Base-by-base conservation (phyloP, 2,329 filamentous ascomycete species). In the Nakataea oryzae region DNA sequence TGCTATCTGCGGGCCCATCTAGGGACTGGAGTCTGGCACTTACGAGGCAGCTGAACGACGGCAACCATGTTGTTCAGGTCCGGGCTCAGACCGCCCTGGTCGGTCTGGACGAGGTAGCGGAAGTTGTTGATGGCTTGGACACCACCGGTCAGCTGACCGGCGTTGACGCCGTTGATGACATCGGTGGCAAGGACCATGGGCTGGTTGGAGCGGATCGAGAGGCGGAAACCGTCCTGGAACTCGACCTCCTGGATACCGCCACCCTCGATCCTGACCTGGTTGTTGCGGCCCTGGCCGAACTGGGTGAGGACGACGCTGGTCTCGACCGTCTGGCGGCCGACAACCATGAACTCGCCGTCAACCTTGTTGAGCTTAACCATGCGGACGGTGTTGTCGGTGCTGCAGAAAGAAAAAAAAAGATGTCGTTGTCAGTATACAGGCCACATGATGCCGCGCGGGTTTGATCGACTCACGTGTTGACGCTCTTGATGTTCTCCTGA, bases 51-150 rank as follows among this genome's bases (percentile, higher is more conserved):
- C 50, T 60, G 59, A 27, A 60, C 41, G 26, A 60, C 59, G n/a
- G 59, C 59, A 56, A 60, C 59, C 59, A 60, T 60, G 59, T 60
- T 60, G 59, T 60, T 55, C 47, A 60, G 32, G 13, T 55, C 59
- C 7, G 59, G 50, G 27, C n/a, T 28, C 21, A 60, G 32, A 7
- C 59, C 59, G 21, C 32, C 59, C 28, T 55, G 14, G 59, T 56
- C 55, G 47, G 59, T 60, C 24, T 41, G 50, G 6, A 60, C 59
- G 14, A 60, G 28, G 29, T 60, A 60, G 17, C 59, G 27, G 54
- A 50, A 60, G 59, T 60, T 60, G 59, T 60, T 60, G 28, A 60
- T 47, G 14, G 59, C 17, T 47, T 60, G 59, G 3, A 34, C 28
- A 21, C 59, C 50, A 55, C 28, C 59, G 17, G 9, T 24, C n/a